Evolutionary conservation across 805 yeast genomes (phyloP), one percentile per base, ranked within the genome.

Genomic region (Metschnikowia gruessii): DNA sequence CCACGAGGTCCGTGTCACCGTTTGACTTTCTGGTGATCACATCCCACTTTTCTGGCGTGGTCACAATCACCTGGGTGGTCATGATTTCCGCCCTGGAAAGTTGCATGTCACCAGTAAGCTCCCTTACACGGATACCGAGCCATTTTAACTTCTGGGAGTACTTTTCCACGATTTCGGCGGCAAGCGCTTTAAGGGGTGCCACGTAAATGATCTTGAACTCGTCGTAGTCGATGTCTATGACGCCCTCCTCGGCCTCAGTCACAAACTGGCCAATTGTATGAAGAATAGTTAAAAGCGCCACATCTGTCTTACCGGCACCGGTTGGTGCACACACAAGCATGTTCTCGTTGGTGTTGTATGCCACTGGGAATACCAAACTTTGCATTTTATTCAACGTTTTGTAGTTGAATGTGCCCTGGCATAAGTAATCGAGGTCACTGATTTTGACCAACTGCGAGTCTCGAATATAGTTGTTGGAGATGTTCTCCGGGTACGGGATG

Each of bases 41-140:
- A 68, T 90, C 97, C 97, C 97, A 90, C 37, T 55, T 90, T 61
- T 90, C 97, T 0, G 97, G 97, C 0, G 97, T 90, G 0, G 97
- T 91, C 2, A 90, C 97, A 52, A 90, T 86, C 34, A 90, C 76
- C 62, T 90, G 97, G 0, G 97, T 91, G 1, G 79, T 78, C 58
- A 81, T 63, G 34, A 90, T 88, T 33, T 90, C 97, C 1, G 84
- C 75, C 52, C 82, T 80, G 0, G 95, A 85, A 43, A 90, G 67
- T 60, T 90, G 97, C 96, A 91, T 91, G 68, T 90, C 97, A 61
- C 97, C 97, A 3, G 97, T 91, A 49, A 91, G 72, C 60, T 91
- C 97, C 37, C 94, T 68, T 0, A 92, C 98, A 51, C 77, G 77
- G 24, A 95, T 81, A 4, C 96, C 96, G 15, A 92, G 68, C 91